phyloP scores from a whole-genome alignment of 2,329 filamentous ascomycete genomes.

The Calycina marina region DNA sequence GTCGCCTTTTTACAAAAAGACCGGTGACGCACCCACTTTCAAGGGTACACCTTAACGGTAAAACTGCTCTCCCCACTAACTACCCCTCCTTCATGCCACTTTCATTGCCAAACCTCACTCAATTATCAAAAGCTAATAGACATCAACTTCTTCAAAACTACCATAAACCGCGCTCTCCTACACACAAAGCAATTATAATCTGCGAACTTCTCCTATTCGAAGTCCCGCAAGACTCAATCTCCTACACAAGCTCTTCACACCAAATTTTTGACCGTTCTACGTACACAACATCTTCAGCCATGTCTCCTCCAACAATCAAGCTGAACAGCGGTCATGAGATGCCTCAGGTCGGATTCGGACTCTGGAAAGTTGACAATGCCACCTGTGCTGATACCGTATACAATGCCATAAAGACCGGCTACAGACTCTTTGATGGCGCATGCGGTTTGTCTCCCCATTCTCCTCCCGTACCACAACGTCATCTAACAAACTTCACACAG shows the following conservation, averaged over 20 bases:
- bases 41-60: too few species aligned
- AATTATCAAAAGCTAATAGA: too few species aligned
- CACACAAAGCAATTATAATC: too few species aligned
- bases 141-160: too few species aligned
- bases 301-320: slow-evolving; percentile 26
- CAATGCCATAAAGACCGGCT: slow-evolving; percentile 45
- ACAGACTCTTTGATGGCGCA: slow-evolving; percentile 45
- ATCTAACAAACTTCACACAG: slow-evolving; percentile 26
- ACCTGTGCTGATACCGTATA: slow-evolving; percentile 54
- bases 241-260: slow-evolving; percentile 3
- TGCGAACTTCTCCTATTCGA: too few species aligned
- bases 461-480: not conserved
- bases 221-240: too few species aligned
- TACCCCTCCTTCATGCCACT: too few species aligned
- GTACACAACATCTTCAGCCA: slow-evolving; percentile 10
- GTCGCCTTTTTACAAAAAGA: too few species aligned
- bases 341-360: slow-evolving; percentile 47
- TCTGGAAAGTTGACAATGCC: slow-evolving; percentile 56
- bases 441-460: slow-evolving; percentile 27
- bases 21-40: too few species aligned
- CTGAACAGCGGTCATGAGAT: slow-evolving; percentile 35
- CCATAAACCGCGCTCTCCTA: too few species aligned
- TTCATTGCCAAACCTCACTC: too few species aligned
- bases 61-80: too few species aligned
- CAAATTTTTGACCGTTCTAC: slow-evolving; percentile 6